phyloP scores from a whole-genome alignment of 2,329 filamentous ascomycete genomes.

The Calonectria ilicicola region DNA sequence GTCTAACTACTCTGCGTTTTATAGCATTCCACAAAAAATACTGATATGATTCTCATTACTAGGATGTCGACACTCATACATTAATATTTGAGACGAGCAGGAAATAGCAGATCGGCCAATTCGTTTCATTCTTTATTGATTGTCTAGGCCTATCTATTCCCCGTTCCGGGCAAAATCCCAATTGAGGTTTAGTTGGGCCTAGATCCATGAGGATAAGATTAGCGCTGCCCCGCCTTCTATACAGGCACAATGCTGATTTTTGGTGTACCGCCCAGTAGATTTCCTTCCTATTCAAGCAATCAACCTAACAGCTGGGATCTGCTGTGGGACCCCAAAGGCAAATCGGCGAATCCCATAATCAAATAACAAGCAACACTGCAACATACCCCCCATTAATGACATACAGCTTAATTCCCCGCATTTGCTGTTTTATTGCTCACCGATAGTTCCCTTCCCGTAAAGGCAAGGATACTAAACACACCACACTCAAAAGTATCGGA shows the following conservation, averaged over 20 bases:
- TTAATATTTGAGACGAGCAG: no score
- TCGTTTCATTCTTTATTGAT: not conserved
- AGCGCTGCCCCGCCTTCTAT: not conserved
- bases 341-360: not conserved
- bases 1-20: no score
- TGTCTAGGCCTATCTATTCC: not conserved
- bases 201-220: not conserved
- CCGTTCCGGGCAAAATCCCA: not conserved
- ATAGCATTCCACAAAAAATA: no score
- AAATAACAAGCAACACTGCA: no score
- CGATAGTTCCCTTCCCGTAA: not conserved
- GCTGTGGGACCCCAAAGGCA: not conserved
- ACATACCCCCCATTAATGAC: not conserved
- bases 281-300: not conserved
- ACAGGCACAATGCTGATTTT: not conserved
- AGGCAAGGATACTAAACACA: not conserved
- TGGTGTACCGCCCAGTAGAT: not conserved
- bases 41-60: no score
- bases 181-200: not conserved
- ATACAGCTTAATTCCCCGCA: not conserved
- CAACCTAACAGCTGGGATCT: not conserved
- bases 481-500: not conserved
- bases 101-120: not conserved
- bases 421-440: not conserved
- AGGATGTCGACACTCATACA: no score